Base-by-base conservation (phyloP, 108 stramenopile genomes). In the Cyclostephanos invisitatus region DNA sequence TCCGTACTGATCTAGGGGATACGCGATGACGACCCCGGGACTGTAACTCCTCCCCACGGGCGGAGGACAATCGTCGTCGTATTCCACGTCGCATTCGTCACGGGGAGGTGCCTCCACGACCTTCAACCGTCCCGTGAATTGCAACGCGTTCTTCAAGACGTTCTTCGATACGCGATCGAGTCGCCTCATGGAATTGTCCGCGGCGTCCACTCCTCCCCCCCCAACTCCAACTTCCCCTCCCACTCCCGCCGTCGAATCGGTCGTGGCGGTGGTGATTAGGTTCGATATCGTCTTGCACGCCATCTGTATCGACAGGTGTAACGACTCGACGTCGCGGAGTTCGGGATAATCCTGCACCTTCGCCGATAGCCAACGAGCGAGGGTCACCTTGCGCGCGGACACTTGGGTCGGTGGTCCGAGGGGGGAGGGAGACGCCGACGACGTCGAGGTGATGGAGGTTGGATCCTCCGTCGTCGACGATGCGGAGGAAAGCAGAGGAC, bases 251-350 rank as follows among this genome's bases (percentile, higher is more conserved):
- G 56, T 21, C 17, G 56, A 57, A 12, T 27, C 14, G 0, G 62
- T 81, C 60, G 65, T 27, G 49, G 67, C 62, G 46, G 76, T 80
- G 83, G 89, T 87, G 68, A 96, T 91, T 7, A 96, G 63, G 44
- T 88, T 91, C 37, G 96, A 87, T 67, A 98, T 98, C 8, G 96
- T 94, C 83, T 99, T 98, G 77, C 98, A 98, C 9, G 95, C 94
- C 88, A 96, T 90, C 85, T 88, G 86, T 35, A 94, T 83, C 27
- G 88, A 88, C 47, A 91, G 78, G 40, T 86, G 77, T 28, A 91
- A 82, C 47, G 81, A 85, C 76, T 91, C 86, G 69, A 94, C 65
- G 67, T 87, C 89, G 27, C 82, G 80, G 9, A 81, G 69, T 67
- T 82, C 77, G 2, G 81, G 81, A 42, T 78, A 75, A 64, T 78